Conservation (phyloP, 768 basidiomycete genomes). For the Mycena filopes region DNA sequence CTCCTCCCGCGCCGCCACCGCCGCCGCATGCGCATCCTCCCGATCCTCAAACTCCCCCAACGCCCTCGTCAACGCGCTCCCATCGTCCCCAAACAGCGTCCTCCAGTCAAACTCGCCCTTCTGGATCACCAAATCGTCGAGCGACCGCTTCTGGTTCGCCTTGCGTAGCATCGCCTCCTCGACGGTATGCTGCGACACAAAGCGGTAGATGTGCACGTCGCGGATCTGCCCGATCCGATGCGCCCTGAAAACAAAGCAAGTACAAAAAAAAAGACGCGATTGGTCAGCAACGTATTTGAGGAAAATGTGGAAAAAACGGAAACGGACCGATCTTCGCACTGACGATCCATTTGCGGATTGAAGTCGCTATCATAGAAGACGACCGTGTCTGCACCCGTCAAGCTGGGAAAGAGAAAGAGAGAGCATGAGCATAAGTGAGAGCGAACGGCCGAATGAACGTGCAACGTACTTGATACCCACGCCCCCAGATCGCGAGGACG, state of each 20-base stretch:
- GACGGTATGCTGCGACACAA: constrained; percentile 89
- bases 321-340: constrained; percentile 90
- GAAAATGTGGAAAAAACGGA: neutral
- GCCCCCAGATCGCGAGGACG: constrained; percentile 81
- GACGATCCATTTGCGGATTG: constrained; percentile 97
- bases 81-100: constrained; percentile 77
- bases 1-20: constrained; percentile 79
- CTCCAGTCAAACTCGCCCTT: constrained; percentile 97
- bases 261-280: constrained; percentile 7
- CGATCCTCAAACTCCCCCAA: constrained; percentile 89
- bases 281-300: constrained; percentile 16
- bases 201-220: constrained; percentile 96
- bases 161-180: constrained; percentile 97
- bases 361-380: constrained; percentile 98
- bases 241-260: too few species aligned
- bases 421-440: constrained; percentile 31
- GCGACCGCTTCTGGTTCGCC: constrained; percentile 95
- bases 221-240: constrained; percentile 99
- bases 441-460: neutral
- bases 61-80: constrained; percentile 73
- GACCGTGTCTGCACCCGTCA: constrained; percentile 93
- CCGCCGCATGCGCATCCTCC: constrained; percentile 87
- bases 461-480: constrained; percentile 91
- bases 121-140: constrained; percentile 93
- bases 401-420: constrained; percentile 56